A percentile compares a stretch with the other conserved stretches of the same genome.
Conservation (phyloP, 257 asterid genomes). For the Rehmannia glutinosa region DNA sequence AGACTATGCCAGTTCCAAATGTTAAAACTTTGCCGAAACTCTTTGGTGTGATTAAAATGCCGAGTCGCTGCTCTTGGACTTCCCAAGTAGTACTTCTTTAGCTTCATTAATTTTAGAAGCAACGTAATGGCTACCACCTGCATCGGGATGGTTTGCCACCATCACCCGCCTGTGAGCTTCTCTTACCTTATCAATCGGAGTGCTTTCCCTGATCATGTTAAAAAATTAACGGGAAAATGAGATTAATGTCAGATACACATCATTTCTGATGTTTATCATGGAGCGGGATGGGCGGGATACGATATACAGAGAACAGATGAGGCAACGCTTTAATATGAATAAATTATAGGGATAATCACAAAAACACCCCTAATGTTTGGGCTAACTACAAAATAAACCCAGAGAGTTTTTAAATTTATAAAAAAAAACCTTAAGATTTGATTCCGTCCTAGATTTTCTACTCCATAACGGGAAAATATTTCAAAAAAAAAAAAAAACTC, state of each 20-base stretch:
- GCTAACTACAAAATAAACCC: too few relatives aligned
- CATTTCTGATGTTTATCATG: not conserved
- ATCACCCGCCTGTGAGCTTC: slow-evolving; percentile 93
- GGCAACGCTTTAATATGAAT: too few relatives aligned
- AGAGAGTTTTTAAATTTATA: too few relatives aligned
- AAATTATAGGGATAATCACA: too few relatives aligned
- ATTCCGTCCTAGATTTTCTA: too few relatives aligned
- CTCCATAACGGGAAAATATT: too few relatives aligned
- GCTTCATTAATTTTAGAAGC: slow-evolving; percentile 92
- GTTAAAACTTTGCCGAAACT: slow-evolving; percentile 1
- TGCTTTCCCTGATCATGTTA: slow-evolving; percentile 47
- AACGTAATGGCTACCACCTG: slow-evolving; percentile 92
- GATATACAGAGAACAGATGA: not conserved
- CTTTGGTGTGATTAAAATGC: slow-evolving; percentile 35
- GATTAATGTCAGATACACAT: not conserved
- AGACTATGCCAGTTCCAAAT: too few relatives aligned
- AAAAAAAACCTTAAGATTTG: too few relatives aligned
- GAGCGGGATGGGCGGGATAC: not conserved
- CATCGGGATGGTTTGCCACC: slow-evolving; percentile 97
- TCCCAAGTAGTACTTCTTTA: slow-evolving; percentile 70
- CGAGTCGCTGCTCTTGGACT: slow-evolving; percentile 45
- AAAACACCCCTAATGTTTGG: too few relatives aligned
- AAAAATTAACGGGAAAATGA: not conserved
- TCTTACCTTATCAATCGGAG: slow-evolving; percentile 59
- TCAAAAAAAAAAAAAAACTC: too few relatives aligned